Evolutionary conservation across 2,329 filamentous ascomycete species (phyloP).

Genomic region (Tolypocladium ovalisporum): DNA sequence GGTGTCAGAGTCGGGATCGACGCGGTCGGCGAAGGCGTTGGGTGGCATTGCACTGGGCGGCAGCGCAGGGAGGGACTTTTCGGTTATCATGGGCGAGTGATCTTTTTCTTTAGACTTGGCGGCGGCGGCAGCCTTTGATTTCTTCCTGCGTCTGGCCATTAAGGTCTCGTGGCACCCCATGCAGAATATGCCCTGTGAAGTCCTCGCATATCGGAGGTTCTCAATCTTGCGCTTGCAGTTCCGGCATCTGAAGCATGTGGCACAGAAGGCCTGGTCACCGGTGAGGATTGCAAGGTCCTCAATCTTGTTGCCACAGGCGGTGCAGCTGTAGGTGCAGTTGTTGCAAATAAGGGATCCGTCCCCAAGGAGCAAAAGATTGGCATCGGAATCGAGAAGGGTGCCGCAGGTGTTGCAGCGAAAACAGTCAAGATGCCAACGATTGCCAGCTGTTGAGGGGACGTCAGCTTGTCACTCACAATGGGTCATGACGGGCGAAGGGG

Average conservation of each 20-base stretch:
- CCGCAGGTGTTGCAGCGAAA: slow-evolving; percentile 95
- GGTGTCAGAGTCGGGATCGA: slow-evolving; percentile 51
- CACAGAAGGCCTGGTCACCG: slow-evolving; percentile 95
- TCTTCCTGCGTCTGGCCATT: slow-evolving; percentile 86
- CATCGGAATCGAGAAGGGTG: slow-evolving; percentile 94
- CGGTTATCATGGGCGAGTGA: slow-evolving; percentile 56
- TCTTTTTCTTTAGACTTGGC: slow-evolving; percentile 55
- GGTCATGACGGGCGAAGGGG: neutral
- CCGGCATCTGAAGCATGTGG: slow-evolving; percentile 90
- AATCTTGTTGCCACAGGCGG: slow-evolving; percentile 92
- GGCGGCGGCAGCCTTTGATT: slow-evolving; percentile 55
- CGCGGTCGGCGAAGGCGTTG: slow-evolving; percentile 50
- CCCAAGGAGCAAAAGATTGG: slow-evolving; percentile 90
- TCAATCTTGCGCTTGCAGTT: slow-evolving; percentile 99
- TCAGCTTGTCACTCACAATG: slow-evolving; percentile 12
- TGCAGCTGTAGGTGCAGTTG: slow-evolving; percentile 98
- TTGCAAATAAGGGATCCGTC: slow-evolving; percentile 98
- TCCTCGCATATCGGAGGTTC: slow-evolving; percentile 92
- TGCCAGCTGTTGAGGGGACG: slow-evolving; percentile 54
- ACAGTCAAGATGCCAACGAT: slow-evolving; percentile 98
- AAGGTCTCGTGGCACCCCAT: slow-evolving; percentile 97
- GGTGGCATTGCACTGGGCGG: slow-evolving; percentile 62
- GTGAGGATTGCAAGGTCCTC: slow-evolving; percentile 96
- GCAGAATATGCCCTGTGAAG: slow-evolving; percentile 97
- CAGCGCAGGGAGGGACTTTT: slow-evolving; percentile 87